Percentiles rank a stretch among this genome's conserved stretches.
phyloP scores from a whole-genome alignment of 2,329 filamentous ascomycete species.

The Trichoderma breve region DNA sequence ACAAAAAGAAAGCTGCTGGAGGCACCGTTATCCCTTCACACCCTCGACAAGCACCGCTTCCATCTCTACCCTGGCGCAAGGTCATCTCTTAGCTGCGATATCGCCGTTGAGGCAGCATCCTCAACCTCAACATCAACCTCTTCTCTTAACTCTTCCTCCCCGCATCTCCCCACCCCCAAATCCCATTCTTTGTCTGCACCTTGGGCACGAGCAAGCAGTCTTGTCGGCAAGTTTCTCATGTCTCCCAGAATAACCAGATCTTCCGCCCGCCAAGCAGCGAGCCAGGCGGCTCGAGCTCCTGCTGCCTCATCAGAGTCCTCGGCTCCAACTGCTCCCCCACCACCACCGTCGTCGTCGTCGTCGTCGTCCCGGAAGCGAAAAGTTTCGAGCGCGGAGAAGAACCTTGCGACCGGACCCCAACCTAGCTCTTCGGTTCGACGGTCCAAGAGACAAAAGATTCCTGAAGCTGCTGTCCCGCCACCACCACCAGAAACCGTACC shows the following conservation, averaged over 20 bases:
- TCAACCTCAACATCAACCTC: neutral
- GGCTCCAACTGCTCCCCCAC: constrained; percentile 40
- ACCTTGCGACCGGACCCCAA: constrained; percentile 35
- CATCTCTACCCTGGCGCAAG: neutral
- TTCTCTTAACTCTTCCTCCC: constrained; percentile 13
- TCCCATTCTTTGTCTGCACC: constrained; percentile 27
- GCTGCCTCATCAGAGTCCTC: constrained; percentile 41
- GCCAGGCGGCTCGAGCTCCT: constrained; percentile 50
- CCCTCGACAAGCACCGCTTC: neutral
- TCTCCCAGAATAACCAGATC: constrained; percentile 95
- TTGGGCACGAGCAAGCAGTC: constrained; percentile 21
- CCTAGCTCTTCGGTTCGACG: constrained; percentile 50
- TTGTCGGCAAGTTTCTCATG: constrained; percentile 63
- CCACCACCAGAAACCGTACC: constrained; percentile 34
- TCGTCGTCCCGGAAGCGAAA: constrained; percentile 71
- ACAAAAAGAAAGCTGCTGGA: neutral
- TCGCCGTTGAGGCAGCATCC: neutral
- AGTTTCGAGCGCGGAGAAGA: constrained; percentile 54
- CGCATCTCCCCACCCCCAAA: constrained; percentile 19
- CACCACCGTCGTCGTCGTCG: constrained; percentile 31
- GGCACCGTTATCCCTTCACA: neutral
- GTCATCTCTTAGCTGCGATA: neutral
- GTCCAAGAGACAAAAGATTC: constrained; percentile 69
- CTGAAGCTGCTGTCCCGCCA: constrained; percentile 44
- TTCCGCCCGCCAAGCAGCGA: constrained; percentile 84